phyloP scores from a whole-genome alignment of 352 stramenopile genomes.

The Pythium grandisporangium region DNA sequence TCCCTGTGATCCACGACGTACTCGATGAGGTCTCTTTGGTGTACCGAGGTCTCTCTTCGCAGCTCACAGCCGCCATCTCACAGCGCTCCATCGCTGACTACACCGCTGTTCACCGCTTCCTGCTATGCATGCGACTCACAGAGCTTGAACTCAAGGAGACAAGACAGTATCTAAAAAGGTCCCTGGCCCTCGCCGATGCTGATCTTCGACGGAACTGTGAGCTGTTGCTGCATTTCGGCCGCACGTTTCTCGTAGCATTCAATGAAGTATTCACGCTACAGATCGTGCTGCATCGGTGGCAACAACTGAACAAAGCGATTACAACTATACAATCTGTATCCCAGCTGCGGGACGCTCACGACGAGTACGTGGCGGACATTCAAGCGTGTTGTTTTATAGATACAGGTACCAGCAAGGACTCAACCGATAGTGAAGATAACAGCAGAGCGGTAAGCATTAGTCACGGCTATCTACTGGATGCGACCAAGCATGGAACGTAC shows the following conservation, averaged over 20 bases:
- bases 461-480: too few species aligned
- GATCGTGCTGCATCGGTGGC: conserved; percentile 7
- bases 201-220: conserved; percentile 6
- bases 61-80: conserved; percentile 8
- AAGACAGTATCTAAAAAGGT: conserved; percentile 8
- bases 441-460: too few species aligned
- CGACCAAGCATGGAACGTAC: too few species aligned
- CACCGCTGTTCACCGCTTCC: conserved; percentile 7
- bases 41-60: too few species aligned
- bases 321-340: conserved; percentile 6
- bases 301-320: conserved; percentile 1
- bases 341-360: conserved; percentile 3
- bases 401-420: conserved; percentile 3
- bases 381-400: conserved; percentile 12
- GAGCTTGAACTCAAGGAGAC: conserved; percentile 38
- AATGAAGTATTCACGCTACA: conserved; percentile 9
- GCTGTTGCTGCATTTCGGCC: conserved; percentile 7
- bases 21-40: conserved; percentile 8
- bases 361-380: conserved; percentile 1
- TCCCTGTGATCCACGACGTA: conserved; percentile 13
- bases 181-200: background rate
- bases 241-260: conserved; percentile 7
- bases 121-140: conserved; percentile 18
- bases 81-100: conserved; percentile 3
- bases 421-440: too few species aligned